Evolutionary conservation across 441 rosid species (phyloP), one percentile per base, ranked within the genome.

Genomic region (Rhodomyrtus psidioides): DNA sequence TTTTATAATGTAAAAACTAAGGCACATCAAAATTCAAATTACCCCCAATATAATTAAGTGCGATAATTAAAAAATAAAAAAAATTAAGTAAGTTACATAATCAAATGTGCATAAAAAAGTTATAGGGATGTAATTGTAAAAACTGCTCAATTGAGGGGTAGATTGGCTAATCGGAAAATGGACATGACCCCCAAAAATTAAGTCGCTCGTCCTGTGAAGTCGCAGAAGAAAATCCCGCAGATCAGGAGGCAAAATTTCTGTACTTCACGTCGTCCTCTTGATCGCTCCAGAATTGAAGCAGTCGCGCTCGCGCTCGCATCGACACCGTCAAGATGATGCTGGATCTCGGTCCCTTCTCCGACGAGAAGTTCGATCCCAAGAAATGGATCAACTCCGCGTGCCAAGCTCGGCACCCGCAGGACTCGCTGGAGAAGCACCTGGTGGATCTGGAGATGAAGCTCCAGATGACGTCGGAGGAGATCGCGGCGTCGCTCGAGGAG

Each of bases 371-470:
- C 92, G 99, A 97, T 87, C 95, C 98, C 81, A 97, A 95, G 96
- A 94, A 92, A 90, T 97, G 99, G 99, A 94, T 95, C 88, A 96
- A 97, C 91, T 88, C 95, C 46, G 95, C 98, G 49, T 92, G 95
- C 91, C 93, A 95, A 89, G 86, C 93, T 81, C 96, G 98, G 57
- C 99, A 95, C 88, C 94, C 95, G 59, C 97, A 95, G 88, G 98
- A 95, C 87, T 92, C 98, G 8, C 91, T 95, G 24, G 99, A 97
- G 93, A 95, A 93, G 86, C 97, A 96, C 90, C 90, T 96, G 81
- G 95, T 94, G 87, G 99, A 97, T 94, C 96, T 97, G 88, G 99
- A 97, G 84, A 96, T 96, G 99, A 97, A 97, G 98, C 98, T 97
- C 76, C 99, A 97, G 93, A 96, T 96, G 92, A 92, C 94, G 30